Conservation (phyloP, 306 rosid genomes). For the Pterocarpus santalinus region DNA sequence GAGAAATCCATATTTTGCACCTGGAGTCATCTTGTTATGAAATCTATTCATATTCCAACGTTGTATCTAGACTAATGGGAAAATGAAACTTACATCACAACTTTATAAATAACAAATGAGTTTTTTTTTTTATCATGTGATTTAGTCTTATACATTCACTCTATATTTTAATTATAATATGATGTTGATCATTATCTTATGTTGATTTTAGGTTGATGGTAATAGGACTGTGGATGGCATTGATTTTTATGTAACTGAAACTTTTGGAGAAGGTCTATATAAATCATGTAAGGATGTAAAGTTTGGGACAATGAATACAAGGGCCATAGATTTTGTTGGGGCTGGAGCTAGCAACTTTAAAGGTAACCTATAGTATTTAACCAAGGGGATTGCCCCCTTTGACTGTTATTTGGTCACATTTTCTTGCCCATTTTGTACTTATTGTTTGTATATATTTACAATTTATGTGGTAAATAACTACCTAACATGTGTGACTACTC, state of each 20-base stretch:
- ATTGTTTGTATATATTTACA: too few relatives aligned
- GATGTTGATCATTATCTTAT: slow-evolving; percentile 22
- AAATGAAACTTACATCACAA: neutral
- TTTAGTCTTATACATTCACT: slow-evolving; percentile 33
- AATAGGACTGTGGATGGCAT: slow-evolving; percentile 88
- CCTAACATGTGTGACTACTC: too few relatives aligned
- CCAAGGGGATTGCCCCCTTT: neutral
- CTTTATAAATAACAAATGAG: neutral
- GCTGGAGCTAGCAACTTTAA: slow-evolving; percentile 81
- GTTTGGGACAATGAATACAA: slow-evolving; percentile 98
- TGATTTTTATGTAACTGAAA: slow-evolving; percentile 67
- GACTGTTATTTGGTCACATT: neutral
- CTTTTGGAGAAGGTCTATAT: slow-evolving; percentile 80
- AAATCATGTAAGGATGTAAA: slow-evolving; percentile 92
- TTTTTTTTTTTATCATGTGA: slow-evolving; percentile 3
- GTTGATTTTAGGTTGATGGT: slow-evolving; percentile 67
- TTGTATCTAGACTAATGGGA: neutral
- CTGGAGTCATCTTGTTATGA: slow-evolving; percentile 1
- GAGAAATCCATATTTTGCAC: neutral
- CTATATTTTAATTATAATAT: slow-evolving; percentile 27
- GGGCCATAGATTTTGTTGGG: slow-evolving; percentile 94
- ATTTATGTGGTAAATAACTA: too few relatives aligned
- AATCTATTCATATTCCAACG: slow-evolving; percentile 28
- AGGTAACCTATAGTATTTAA: slow-evolving; percentile 55
- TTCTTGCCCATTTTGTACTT: neutral